Conservation (phyloP, 75 land plant genomes). For the Sequoia sempervirens region DNA sequence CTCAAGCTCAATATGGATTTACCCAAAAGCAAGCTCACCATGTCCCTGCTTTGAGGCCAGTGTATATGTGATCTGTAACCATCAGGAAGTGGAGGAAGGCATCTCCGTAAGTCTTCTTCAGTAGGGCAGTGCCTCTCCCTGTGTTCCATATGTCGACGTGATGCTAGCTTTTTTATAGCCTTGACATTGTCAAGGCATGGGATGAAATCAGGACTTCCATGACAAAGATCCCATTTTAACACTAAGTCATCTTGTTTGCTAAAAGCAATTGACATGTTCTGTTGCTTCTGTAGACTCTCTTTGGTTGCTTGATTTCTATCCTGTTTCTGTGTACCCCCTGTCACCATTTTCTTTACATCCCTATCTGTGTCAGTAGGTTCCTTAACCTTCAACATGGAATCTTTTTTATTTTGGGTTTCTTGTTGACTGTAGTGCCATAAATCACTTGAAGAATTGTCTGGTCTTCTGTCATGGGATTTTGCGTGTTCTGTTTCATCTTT, state of each 20-base stretch:
- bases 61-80: constrained; percentile 63
- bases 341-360: neutral
- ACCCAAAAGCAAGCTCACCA: constrained; percentile 51
- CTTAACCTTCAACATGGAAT: neutral
- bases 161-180: constrained; percentile 60
- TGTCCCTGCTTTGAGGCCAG: constrained; percentile 82
- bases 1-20: neutral
- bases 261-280: neutral
- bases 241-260: neutral
- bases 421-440: constrained; percentile 1
- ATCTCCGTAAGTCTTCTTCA: constrained; percentile 25
- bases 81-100: constrained; percentile 59
- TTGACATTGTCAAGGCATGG: constrained; percentile 75
- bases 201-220: constrained; percentile 52
- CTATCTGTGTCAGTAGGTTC: neutral
- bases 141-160: constrained; percentile 65
- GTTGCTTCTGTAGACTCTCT: neutral
- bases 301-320: neutral
- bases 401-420: neutral
- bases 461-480: neutral
- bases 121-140: constrained; percentile 74
- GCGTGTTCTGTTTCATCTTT: neutral
- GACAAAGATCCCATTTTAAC: constrained; percentile 19
- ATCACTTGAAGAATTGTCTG: neutral
- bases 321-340: neutral